These are phyloP conservation scores for Hypoxylon perforatum DNA, from an alignment of 495 filamentous ascomycete genomes.

Conservation along the genomic window DNA sequence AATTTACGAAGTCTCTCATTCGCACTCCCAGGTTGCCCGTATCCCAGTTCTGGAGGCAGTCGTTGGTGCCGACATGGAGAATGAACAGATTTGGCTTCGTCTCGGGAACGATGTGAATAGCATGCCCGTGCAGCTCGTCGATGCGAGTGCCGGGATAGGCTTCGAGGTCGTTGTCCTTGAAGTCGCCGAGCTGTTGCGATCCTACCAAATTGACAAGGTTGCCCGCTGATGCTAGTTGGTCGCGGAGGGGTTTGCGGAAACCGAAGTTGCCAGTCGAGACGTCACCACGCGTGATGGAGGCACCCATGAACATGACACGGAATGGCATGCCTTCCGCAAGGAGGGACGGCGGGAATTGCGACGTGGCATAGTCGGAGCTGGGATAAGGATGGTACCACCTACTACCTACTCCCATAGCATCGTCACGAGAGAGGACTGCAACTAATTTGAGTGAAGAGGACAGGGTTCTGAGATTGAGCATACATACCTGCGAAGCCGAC, in stretches of 20 bases:
- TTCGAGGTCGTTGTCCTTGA: conserved; percentile 47
- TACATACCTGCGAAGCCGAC: neutral
- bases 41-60: conserved; percentile 35
- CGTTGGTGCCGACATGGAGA: conserved; percentile 49
- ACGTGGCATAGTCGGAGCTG: neutral
- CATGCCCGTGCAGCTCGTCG: conserved; percentile 40
- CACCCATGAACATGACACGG: conserved; percentile 63
- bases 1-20: conserved; percentile 10
- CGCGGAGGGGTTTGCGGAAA: conserved; percentile 56
- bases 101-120: conserved; percentile 27
- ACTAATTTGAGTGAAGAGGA: neutral
- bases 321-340: conserved; percentile 34
- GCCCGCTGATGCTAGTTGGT: conserved; percentile 39
- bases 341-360: neutral
- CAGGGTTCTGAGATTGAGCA: neutral
- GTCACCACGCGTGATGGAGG: conserved; percentile 65
- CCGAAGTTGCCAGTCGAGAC: conserved; percentile 59
- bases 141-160: conserved; percentile 45
- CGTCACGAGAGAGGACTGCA: neutral
- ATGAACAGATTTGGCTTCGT: conserved; percentile 48
- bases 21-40: conserved; percentile 7
- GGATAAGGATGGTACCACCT: neutral
- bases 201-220: conserved; percentile 45
- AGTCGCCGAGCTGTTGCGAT: conserved; percentile 39
- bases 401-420: neutral